Evolutionary conservation across 352 stramenopile genomes (phyloP), one percentile per base, ranked within the genome.

Genomic region (Blastocystis hominis): DNA sequence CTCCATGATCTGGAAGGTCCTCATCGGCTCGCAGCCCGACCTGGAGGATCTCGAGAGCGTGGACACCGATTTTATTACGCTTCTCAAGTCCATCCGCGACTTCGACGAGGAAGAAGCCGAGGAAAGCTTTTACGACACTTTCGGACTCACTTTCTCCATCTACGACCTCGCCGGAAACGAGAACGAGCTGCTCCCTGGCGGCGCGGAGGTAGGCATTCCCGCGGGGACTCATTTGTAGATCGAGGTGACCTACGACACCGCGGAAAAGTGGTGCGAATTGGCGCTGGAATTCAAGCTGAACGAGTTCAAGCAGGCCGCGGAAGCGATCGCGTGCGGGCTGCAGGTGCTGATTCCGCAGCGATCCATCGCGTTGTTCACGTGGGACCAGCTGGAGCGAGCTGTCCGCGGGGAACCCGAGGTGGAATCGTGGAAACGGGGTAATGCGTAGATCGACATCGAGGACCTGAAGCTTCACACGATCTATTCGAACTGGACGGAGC

Each of bases 91-190:
- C 68, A 93, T 96, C 70, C 91, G 92, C 44, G 93, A 91, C 30
- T 95, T 95, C 62, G 91, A 95, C 70, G 80, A 89, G 53, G 50
- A 88, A 34, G 75, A 86, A 40, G 55, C 80, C 54, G 90, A 94
- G 46, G 92, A 95, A 17, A 93, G 93, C 88, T 96, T 97, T 70
- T 91, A 94, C 88, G 92, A 96, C 88, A 94, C 95, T 34, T 93
- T 96, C 9, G 93, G 95, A 86, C 92, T 96, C 75, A 95, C 91
- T 2, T 97, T 97, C 88, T 95, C 93, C 5, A 94, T 93, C 1
- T 77, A 95, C 1, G 94, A 93, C 50, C 91, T 93, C 0, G 93
- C 97, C 76, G 94, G 94, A 54, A 90, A 91, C 24, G 90, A 92
- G 50, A 72, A 88, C 44, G 90, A 92, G 56, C 86, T 93, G 47